Base-by-base conservation (phyloP, 2,329 filamentous ascomycete species). In the Metarhizium sp. region DNA sequence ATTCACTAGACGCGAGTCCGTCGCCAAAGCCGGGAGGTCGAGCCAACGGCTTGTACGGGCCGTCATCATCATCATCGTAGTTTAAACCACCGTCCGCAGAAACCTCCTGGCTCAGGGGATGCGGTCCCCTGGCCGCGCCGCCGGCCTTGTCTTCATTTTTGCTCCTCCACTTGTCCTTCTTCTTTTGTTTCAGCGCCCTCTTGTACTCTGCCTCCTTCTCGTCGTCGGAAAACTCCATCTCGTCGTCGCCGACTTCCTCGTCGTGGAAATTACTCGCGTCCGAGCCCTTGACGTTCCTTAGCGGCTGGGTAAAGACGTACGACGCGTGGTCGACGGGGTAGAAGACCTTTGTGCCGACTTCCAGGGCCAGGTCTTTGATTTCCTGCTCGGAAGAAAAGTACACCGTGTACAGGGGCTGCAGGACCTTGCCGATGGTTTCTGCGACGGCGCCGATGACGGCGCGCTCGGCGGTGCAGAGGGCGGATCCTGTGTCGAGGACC, bases 261-360 rank as follows among this genome's bases (percentile, higher is more conserved):
- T 97, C 94, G 69, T 96, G 88, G 54, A 96, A 79, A 67, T 97
- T 97, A 52, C 90, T 95, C 8, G 94, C 92, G 70, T 99, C 94
- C 10, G 90, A 94, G 57, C 91, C 90, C 73, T 95, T 97, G 64
- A 87, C 68, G 53, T 78, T 80, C 69, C 87, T 88, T 56, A 97
- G 75, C 6, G 86, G 84, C 67, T 94, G 82, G 0, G 92, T 96
- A 66, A 96, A 94, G 55, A 96, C 90, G 63, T 87, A 95, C 0
- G 80, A 85, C 45, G 90, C 90, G 67, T 94, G 87, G 8, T 82
- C 75, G 48, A 86, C 80, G 3, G 92, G 84, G 66, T 96, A 97
- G 73, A 82, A 96, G 2, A 97, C 74, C 51, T 82, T 81, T 2
- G 81, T 82, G 32, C 87, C 90, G 45, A 82, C 74, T n/a, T 75